Conservation (phyloP, 495 filamentous ascomycete species). For the Trichoderma orchidacearum region DNA sequence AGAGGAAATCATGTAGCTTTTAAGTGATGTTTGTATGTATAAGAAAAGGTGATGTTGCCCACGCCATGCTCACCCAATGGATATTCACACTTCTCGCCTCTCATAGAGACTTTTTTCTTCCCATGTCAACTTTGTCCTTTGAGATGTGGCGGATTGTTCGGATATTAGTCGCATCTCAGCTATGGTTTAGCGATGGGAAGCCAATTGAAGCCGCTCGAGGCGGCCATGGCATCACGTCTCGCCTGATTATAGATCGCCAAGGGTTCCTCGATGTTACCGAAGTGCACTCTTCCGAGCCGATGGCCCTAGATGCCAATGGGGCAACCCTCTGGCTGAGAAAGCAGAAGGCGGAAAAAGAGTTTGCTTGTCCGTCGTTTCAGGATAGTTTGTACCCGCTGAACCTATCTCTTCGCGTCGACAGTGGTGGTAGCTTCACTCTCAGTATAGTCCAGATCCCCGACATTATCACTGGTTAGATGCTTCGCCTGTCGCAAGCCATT, state of each 20-base stretch:
- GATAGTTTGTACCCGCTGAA: neutral
- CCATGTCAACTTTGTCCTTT: neutral
- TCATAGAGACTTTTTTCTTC: too few species aligned
- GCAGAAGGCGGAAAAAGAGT: neutral
- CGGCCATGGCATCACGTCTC: neutral
- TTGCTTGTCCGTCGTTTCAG: neutral
- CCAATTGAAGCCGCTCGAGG: neutral
- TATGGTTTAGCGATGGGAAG: neutral
- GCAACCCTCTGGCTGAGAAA: neutral
- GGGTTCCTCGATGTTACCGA: conserved; percentile 5
- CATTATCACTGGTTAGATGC: neutral
- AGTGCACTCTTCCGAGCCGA: neutral
- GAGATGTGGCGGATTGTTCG: neutral
- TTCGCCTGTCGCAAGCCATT: neutral
- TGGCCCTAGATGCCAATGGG: neutral
- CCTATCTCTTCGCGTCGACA: neutral
- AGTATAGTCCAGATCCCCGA: neutral
- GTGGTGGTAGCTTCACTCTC: neutral
- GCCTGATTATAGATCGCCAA: conserved; percentile 1
- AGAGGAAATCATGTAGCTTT: neutral
- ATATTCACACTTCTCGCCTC: too few species aligned
- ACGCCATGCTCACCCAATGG: too few species aligned
- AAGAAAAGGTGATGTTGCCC: too few species aligned
- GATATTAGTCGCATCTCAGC: neutral
- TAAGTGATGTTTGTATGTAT: neutral